Conservation (phyloP, 352 stramenopile species). For the Phytophthora aleatoria region DNA sequence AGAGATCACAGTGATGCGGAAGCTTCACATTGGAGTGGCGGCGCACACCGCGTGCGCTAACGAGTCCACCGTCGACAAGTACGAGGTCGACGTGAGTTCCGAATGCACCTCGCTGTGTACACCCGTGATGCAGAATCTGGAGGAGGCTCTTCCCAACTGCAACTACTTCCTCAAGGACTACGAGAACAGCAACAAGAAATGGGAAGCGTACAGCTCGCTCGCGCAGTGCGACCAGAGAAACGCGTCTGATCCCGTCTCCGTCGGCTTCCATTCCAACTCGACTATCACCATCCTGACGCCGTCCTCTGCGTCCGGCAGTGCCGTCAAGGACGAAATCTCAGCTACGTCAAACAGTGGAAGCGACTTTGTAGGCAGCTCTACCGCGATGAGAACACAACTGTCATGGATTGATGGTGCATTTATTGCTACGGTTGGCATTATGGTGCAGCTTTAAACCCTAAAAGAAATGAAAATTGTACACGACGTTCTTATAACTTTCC, state of each 20-base stretch:
- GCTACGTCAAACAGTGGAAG: conserved; percentile 7
- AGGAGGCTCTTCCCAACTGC: conserved; percentile 11
- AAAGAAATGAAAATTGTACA: background rate
- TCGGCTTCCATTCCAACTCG: conserved; percentile 12
- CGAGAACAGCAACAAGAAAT: conserved; percentile 17
- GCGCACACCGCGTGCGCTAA: background rate
- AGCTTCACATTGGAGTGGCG: too few species aligned
- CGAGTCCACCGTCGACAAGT: background rate
- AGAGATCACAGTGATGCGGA: background rate
- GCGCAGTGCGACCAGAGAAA: conserved; percentile 3
- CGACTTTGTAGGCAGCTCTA: conserved; percentile 7
- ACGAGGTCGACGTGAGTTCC: background rate
- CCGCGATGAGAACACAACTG: background rate
- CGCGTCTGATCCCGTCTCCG: background rate
- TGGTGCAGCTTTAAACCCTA: background rate
- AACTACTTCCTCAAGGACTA: conserved; percentile 14
- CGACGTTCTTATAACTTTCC: background rate
- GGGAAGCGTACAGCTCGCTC: conserved; percentile 10
- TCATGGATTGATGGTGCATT: background rate
- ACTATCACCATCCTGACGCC: conserved; percentile 1
- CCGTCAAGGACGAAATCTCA: conserved; percentile 11
- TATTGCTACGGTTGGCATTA: background rate
- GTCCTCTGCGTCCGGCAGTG: conserved; percentile 14
- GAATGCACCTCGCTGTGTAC: conserved; percentile 2
- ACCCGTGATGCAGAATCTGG: conserved; percentile 10